Evolutionary conservation across 2,329 filamentous ascomycete genomes (phyloP).

Genomic region (Penicillium sp.): DNA sequence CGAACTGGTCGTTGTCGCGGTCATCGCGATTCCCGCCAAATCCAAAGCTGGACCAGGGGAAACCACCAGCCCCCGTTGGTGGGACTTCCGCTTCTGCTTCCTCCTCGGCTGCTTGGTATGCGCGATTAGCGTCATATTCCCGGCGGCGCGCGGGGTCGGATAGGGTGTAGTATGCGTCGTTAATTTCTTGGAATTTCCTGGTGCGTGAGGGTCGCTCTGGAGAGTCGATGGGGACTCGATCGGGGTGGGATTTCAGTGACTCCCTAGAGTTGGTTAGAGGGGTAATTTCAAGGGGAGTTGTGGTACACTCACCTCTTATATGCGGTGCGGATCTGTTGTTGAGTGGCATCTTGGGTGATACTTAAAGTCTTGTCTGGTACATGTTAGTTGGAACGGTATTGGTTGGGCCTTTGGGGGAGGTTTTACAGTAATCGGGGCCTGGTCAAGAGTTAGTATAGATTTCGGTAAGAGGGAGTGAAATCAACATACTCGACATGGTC

Average conservation of each 20-base stretch:
- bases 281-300: slow-evolving; percentile 4
- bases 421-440: slow-evolving; percentile 45
- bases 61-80: slow-evolving; percentile 50
- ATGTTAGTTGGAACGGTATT: slow-evolving; percentile 4
- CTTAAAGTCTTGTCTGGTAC: slow-evolving; percentile 69
- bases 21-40: slow-evolving; percentile 48
- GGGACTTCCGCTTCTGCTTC: slow-evolving; percentile 54
- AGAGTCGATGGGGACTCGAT: slow-evolving; percentile 80
- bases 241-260: slow-evolving; percentile 88
- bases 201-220: slow-evolving; percentile 81
- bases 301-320: slow-evolving; percentile 73
- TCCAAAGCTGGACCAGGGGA: slow-evolving; percentile 75
- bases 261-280: slow-evolving; percentile 54
- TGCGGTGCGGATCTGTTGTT: slow-evolving; percentile 84
- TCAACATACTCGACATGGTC: slow-evolving; percentile 29
- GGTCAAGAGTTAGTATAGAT: slow-evolving; percentile 15
- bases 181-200: slow-evolving; percentile 84
- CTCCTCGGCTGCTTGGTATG: slow-evolving; percentile 47
- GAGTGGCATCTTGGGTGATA: slow-evolving; percentile 69
- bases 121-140: slow-evolving; percentile 78
- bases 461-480: background rate
- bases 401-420: background rate
- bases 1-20: slow-evolving; percentile 72
- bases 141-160: slow-evolving; percentile 73
- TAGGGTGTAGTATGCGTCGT: slow-evolving; percentile 90